Percentiles rank a stretch among this genome's conserved stretches.
Evolutionary conservation across 2,329 filamentous ascomycete species (phyloP).

Genomic region (Rhinocladiella similis): DNA sequence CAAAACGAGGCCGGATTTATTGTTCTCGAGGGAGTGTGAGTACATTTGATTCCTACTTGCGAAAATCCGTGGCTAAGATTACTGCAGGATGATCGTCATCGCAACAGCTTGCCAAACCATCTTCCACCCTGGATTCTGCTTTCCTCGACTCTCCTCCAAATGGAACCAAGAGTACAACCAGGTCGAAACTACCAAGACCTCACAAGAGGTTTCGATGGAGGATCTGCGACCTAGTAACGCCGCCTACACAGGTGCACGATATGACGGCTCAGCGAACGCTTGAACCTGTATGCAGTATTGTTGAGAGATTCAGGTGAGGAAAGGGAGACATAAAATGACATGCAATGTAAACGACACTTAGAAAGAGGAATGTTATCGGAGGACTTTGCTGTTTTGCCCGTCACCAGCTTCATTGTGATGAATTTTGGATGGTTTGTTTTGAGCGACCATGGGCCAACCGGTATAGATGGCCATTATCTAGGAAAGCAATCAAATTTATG

Average conservation of each 20-base stretch:
- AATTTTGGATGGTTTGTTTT: too few species aligned
- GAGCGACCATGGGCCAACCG: too few species aligned
- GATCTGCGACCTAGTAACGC: background rate
- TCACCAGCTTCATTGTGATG: too few species aligned
- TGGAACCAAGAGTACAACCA: background rate
- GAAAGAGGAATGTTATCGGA: background rate
- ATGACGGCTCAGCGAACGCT: too few species aligned
- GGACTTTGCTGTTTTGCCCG: too few species aligned
- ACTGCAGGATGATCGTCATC: constrained; percentile 19
- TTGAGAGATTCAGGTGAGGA: background rate
- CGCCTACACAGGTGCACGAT: background rate
- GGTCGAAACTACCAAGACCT: constrained; percentile 10
- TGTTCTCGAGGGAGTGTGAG: constrained; percentile 46
- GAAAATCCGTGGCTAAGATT: background rate
- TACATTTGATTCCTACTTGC: background rate
- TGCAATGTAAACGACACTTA: background rate
- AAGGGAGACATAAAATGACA: background rate
- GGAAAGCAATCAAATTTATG: too few species aligned
- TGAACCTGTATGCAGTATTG: background rate
- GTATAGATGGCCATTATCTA: too few species aligned
- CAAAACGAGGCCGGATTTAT: constrained; percentile 52
- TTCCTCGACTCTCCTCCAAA: constrained; percentile 19
- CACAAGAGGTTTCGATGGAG: constrained; percentile 16
- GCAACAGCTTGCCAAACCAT: constrained; percentile 21
- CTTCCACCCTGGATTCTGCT: constrained; percentile 27